Evolutionary conservation across 768 basidiomycete genomes (phyloP).

Genomic region (Phlegmacium glaucopus): DNA sequence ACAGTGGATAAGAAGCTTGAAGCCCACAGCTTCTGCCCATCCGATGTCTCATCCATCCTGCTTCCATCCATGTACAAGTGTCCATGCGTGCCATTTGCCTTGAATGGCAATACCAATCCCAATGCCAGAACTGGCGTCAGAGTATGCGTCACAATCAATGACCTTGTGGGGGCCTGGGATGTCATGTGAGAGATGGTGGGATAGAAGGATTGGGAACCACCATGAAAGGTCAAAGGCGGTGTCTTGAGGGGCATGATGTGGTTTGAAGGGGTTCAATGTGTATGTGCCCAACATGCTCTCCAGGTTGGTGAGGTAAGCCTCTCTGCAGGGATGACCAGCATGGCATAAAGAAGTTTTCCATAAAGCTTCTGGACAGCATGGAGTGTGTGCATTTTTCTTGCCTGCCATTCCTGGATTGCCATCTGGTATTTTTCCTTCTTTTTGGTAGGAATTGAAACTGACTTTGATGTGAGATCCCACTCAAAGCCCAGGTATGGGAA

Average conservation of each 20-base stretch:
- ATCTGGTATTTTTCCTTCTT: constrained; percentile 27
- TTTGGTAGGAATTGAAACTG: constrained; percentile 18
- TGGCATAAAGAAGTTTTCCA: constrained; percentile 31
- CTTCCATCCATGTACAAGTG: constrained; percentile 23
- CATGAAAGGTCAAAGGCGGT: constrained; percentile 20
- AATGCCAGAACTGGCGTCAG: constrained; percentile 26
- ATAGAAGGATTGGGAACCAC: constrained; percentile 21
- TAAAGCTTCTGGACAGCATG: constrained; percentile 27
- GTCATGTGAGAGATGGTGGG: not conserved
- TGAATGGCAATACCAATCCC: constrained; percentile 20
- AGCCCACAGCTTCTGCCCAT: constrained; percentile 43
- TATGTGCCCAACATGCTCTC: constrained; percentile 26
- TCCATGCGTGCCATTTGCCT: not conserved
- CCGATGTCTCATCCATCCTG: too few species aligned
- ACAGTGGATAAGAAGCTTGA: constrained; percentile 32
- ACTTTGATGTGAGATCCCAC: too few species aligned
- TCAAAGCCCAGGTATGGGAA: constrained; percentile 26
- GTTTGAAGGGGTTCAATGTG: constrained; percentile 24
- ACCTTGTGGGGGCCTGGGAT: constrained; percentile 23
- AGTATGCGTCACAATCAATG: constrained; percentile 27
- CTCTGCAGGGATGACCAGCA: constrained; percentile 20
- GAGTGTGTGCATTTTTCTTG: constrained; percentile 16
- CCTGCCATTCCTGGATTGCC: constrained; percentile 22
- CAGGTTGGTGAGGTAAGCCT: constrained; percentile 34
- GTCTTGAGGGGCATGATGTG: constrained; percentile 6